phyloP scores from a whole-genome alignment of 2,329 filamentous ascomycete genomes.

The Nemania abortiva region DNA sequence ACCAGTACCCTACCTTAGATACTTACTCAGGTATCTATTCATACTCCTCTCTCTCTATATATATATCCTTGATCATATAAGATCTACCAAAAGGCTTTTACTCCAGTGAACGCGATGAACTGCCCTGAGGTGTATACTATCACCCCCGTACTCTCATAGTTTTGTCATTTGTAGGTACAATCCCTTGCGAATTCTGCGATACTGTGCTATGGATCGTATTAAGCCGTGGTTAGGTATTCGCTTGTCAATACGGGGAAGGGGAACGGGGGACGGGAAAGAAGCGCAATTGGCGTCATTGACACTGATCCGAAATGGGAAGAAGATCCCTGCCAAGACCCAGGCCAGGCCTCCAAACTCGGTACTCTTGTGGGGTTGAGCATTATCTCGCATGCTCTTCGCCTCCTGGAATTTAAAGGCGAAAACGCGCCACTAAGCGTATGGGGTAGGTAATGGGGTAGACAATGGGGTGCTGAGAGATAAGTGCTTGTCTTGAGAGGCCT shows the following conservation, averaged over 20 bases:
- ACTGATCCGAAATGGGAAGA: background rate
- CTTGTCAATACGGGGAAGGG: conserved; percentile 2
- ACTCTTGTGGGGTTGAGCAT: conserved; percentile 15
- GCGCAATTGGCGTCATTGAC: conserved; percentile 13
- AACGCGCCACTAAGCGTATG: conserved; percentile 3
- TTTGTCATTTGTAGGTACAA: background rate
- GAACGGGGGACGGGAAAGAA: background rate
- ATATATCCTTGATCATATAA: too few relatives aligned
- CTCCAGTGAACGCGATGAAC: background rate
- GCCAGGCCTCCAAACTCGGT: background rate
- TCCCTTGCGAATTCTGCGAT: background rate
- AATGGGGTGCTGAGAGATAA: background rate
- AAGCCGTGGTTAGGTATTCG: background rate
- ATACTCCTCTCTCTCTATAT: background rate
- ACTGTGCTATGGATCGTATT: background rate
- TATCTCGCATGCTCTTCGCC: conserved; percentile 10
- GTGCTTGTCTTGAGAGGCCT: background rate
- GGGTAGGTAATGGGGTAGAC: background rate
- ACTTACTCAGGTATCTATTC: background rate
- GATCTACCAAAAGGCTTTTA: too few relatives aligned
- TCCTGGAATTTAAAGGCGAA: background rate
- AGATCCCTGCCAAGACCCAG: background rate
- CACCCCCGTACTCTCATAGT: background rate
- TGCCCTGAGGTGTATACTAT: background rate
- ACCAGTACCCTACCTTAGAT: background rate